phyloP scores from a whole-genome alignment of 2,329 filamentous ascomycete species.

The Pseudophaeomoniella oleicola region DNA sequence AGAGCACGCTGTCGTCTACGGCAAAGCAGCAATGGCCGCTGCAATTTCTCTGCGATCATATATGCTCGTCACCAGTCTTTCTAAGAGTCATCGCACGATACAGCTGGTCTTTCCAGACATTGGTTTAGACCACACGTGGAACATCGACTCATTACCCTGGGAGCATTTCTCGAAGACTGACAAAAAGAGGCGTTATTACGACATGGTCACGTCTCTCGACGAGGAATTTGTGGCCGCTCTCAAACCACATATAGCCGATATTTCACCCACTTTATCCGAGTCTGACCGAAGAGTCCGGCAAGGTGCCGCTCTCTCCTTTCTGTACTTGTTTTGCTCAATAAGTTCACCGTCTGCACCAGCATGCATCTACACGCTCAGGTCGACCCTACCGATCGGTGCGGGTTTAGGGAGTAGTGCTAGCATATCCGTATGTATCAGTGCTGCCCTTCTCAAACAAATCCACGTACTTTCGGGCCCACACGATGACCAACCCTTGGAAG shows the following conservation, averaged over 20 bases:
- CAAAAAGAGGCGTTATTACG: constrained; percentile 94
- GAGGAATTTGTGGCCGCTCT: constrained; percentile 66
- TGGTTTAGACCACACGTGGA: constrained; percentile 78
- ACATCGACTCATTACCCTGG: constrained; percentile 88
- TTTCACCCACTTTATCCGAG: constrained; percentile 53
- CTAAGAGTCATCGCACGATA: constrained; percentile 79
- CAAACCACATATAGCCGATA: constrained; percentile 57
- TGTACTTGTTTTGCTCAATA: constrained; percentile 85
- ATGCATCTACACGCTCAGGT: constrained; percentile 79
- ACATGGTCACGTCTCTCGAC: constrained; percentile 72
- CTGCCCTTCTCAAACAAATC: constrained; percentile 74
- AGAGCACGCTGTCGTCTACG: constrained; percentile 94
- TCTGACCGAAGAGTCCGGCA: constrained; percentile 72
- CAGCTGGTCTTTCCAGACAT: constrained; percentile 86
- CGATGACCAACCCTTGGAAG: constrained; percentile 73
- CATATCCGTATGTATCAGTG: constrained; percentile 74
- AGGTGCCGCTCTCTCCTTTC: constrained; percentile 67
- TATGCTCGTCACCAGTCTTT: constrained; percentile 84
- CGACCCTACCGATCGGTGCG: constrained; percentile 83
- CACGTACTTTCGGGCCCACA: constrained; percentile 81
- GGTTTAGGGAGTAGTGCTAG: constrained; percentile 90
- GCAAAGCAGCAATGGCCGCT: constrained; percentile 90
- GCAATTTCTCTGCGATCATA: constrained; percentile 92
- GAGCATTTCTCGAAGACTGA: constrained; percentile 58
- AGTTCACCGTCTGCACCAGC: constrained; percentile 65